A percentile compares a stretch with the other conserved stretches of the same genome.
Evolutionary conservation across 306 rosid species (phyloP).

Genomic region (Glycyrrhiza uralensis): DNA sequence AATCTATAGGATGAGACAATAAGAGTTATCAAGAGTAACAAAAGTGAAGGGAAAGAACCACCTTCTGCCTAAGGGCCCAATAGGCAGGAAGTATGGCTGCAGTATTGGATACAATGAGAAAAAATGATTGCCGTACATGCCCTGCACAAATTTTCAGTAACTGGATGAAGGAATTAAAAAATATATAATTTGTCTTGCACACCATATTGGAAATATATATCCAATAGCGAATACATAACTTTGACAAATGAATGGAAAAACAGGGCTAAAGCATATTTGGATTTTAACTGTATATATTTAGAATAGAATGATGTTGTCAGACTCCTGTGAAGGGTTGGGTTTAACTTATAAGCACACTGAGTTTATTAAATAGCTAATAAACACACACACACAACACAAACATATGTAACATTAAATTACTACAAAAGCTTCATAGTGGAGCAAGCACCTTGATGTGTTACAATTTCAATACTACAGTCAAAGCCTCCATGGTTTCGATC

Average conservation of each 20-base stretch:
- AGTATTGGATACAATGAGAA: slow-evolving; percentile 81
- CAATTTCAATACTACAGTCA: slow-evolving; percentile 86
- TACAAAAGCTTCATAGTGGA: no score
- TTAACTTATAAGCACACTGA: background rate
- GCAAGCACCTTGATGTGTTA: slow-evolving; percentile 71
- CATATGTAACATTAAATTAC: no score
- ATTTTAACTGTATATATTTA: background rate
- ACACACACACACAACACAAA: no score
- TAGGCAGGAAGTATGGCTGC: slow-evolving; percentile 90
- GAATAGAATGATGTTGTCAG: background rate
- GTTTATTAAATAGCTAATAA: background rate
- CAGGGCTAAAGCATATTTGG: background rate
- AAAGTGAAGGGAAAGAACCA: slow-evolving; percentile 25
- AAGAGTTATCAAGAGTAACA: background rate
- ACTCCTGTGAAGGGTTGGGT: background rate
- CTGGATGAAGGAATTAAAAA: background rate
- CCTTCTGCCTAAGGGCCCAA: slow-evolving; percentile 92
- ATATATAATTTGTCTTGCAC: background rate
- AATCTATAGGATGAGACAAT: background rate
- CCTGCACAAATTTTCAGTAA: slow-evolving; percentile 45
- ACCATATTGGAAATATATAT: background rate
- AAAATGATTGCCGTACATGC: slow-evolving; percentile 73
- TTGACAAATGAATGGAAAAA: slow-evolving; percentile 2
- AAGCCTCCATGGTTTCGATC: slow-evolving; percentile 96
- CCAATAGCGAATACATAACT: background rate